These are phyloP conservation scores for Wickerhamomyces sp. DNA, from an alignment of 1,139 yeast species.

Conservation along the genomic window DNA sequence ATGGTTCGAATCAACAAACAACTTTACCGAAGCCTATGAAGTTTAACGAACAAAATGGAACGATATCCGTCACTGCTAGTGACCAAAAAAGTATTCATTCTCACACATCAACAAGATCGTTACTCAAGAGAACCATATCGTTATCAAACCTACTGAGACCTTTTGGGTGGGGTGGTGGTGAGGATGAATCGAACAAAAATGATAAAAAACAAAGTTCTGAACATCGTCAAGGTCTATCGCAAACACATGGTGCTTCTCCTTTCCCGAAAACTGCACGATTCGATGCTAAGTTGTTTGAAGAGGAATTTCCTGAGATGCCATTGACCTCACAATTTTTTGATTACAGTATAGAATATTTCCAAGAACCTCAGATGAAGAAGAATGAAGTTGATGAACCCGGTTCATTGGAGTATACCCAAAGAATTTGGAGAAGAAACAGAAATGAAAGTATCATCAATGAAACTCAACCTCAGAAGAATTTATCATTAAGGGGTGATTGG, in stretches of 20 bases:
- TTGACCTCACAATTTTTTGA: slow-evolving; percentile 74
- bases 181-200: slow-evolving; percentile 3
- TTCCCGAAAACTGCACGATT: slow-evolving; percentile 36
- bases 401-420: slow-evolving; percentile 73
- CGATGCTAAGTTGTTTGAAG: slow-evolving; percentile 21
- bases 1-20: slow-evolving; percentile 22
- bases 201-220: slow-evolving; percentile 1
- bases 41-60: slow-evolving; percentile 18
- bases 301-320: slow-evolving; percentile 47
- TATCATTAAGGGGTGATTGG: slow-evolving; percentile 88
- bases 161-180: slow-evolving; percentile 17
- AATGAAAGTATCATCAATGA: slow-evolving; percentile 82
- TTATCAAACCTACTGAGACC: slow-evolving; percentile 19
- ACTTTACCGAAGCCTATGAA: slow-evolving; percentile 21
- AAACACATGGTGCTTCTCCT: slow-evolving; percentile 47
- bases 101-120: slow-evolving; percentile 8
- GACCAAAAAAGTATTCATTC: slow-evolving; percentile 2
- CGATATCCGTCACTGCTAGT: slow-evolving; percentile 9
- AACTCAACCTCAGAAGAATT: slow-evolving; percentile 84
- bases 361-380: slow-evolving; percentile 91
- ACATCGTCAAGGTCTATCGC: slow-evolving; percentile 19
- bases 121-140: slow-evolving; percentile 21
- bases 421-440: slow-evolving; percentile 86
- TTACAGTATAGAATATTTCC: slow-evolving; percentile 89
- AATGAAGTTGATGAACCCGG: slow-evolving; percentile 92